Evolutionary conservation across 1,139 yeast genomes (phyloP).

Genomic region (Scheffersomyces segobiensis): DNA sequence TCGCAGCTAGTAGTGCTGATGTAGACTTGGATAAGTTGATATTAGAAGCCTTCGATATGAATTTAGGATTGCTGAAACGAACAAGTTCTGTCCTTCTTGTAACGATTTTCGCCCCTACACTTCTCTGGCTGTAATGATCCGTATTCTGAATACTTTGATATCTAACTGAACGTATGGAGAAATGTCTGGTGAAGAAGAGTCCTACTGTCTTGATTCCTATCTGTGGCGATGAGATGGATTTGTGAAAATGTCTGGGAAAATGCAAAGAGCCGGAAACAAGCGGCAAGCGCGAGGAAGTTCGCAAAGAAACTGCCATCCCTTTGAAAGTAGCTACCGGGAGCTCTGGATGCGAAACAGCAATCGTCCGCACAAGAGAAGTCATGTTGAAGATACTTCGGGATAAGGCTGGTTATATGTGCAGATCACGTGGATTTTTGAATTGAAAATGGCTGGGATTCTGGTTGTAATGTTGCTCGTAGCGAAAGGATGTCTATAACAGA

Average conservation of each 20-base stretch:
- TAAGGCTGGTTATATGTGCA: not conserved
- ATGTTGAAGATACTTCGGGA: not conserved
- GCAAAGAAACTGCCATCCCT: not conserved
- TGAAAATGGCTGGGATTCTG: not conserved
- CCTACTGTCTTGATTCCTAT: not conserved
- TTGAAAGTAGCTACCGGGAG: not conserved
- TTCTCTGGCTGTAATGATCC: not conserved
- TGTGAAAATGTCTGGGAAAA: not conserved
- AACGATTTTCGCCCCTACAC: not conserved
- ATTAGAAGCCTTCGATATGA: not conserved
- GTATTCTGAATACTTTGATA: not conserved
- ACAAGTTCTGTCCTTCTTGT: not conserved
- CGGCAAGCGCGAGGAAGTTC: not conserved
- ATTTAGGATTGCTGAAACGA: not conserved
- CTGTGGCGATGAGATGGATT: not conserved
- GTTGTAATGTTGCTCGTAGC: not conserved
- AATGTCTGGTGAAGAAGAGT: not conserved
- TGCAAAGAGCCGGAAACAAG: not conserved
- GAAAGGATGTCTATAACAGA: not conserved
- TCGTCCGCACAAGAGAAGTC: not conserved
- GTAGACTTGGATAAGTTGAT: not conserved
- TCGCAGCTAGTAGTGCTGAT: not conserved
- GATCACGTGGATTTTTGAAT: not conserved
- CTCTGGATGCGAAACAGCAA: not conserved
- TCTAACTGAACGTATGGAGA: not conserved